Base-by-base conservation (phyloP, 805 yeast species). In the Candida pseudoglaebosa region DNA sequence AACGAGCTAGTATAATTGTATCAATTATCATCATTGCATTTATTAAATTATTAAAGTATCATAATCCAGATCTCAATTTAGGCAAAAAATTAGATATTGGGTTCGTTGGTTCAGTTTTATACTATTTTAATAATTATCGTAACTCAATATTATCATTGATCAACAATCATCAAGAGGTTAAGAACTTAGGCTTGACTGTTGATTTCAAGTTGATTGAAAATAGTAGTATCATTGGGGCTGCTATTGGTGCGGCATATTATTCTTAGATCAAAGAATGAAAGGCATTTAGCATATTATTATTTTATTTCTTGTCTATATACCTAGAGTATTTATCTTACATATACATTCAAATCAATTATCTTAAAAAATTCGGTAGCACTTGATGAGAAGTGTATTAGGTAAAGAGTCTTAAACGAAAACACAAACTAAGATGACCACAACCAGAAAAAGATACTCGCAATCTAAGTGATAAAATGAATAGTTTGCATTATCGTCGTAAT, bases 221-320 rank as follows among this genome's bases (percentile, higher is more conserved):
- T 44, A 71, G 77, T 38, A 68, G 76, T 12, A 59, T 76, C 6
- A 57, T 74, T 21, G 82, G 82, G 4, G 77, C 79, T 19, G 80
- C 77, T 9, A 69, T 76, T 32, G 75, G 77, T 13, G 78, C 80
- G 15, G 72, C 72, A 17, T 56, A 50, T 39, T 50, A 51, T 42
- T 45, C 49, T 34, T 43, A 33, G 34, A 14, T 33, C 5, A 22
- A 35, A 9, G 5, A 8, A 7, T 12, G n/a, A n/a, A n/a, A n/a
- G n/a, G n/a, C n/a, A n/a, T n/a, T n/a, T n/a, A n/a, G n/a, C n/a
- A n/a, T n/a, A 16, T 32, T 14, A 20, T 15, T 5, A 28, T 28
- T 35, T 20, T 28, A 30, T n/a, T 36, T 22, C 18, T 36, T 36
- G 8, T 12, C 12, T 8, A 20, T 15, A 21, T 32, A 32, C 35